Base-by-base conservation (phyloP, 2,329 filamentous ascomycete genomes). In the Ceratocystis cubensis region DNA sequence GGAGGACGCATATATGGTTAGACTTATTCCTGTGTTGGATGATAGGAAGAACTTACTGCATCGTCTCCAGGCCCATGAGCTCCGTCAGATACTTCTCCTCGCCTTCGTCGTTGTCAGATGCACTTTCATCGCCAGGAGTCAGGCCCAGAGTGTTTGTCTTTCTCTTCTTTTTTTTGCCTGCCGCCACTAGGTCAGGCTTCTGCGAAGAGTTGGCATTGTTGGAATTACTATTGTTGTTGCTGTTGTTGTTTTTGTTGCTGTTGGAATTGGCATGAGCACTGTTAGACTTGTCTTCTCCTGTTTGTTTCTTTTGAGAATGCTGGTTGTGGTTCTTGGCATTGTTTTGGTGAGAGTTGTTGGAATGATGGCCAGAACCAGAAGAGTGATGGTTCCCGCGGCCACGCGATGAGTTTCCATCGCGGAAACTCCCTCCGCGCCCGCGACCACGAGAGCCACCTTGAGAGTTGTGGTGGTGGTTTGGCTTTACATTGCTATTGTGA, bases 81-180 rank as follows among this genome's bases (percentile, higher is more conserved):
- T 82, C 82, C 65, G 74, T 80, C 67, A 81, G 77, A 70, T 83
- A 80, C 76, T 89, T 87, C 75, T 93, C 89, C 71, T 91, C 88
- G 65, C 84, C 79, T 69, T 88, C 83, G 65, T 86, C 84, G 61
- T 88, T 86, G 66, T 88, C 86, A 3, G 81, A 80, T 69, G 84
- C 83, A 63, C 81, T 85, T 64, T 84, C 82, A 70, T 84, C 81
- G 33, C 82, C 83, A 17, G 87, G 86, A 7, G 86, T 88, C 62
- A 92, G 78, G 44, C 88, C 88, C 28, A 91, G 80, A 1, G 85
- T 86, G 70, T 88, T 88, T 48, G 84, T 84, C 76, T 85, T 87
- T 67, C 85, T 82, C 78, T 87, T 88, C 79, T 88, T 89, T 74
- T 86, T 87, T 74, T 86, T 87, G 67, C 78, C 79, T 28, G 77